Evolutionary conservation across 345 rosid species (phyloP).

Genomic region (Murraya koenigii): DNA sequence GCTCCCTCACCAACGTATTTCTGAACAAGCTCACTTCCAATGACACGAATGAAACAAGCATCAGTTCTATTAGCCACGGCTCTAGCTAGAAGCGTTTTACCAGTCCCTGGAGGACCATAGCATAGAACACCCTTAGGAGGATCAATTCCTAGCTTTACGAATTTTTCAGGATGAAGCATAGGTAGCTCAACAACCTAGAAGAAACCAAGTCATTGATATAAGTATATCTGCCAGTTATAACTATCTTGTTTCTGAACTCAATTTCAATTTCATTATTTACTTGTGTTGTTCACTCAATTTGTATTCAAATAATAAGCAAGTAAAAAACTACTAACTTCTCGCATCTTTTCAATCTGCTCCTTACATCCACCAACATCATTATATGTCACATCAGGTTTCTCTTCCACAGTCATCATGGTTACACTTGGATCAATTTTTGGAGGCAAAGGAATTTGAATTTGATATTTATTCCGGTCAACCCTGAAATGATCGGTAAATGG

Average conservation of each 20-base stretch:
- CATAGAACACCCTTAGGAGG: conserved; percentile 97
- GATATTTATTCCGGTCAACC: conserved; percentile 94
- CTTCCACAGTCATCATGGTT: conserved; percentile 99
- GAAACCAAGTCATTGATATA: neutral
- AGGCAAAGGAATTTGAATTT: conserved; percentile 95
- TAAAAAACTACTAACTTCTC: conserved; percentile 59
- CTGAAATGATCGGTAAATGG: conserved; percentile 38
- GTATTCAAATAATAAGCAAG: neutral
- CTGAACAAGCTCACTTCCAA: conserved; percentile 98
- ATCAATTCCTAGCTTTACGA: conserved; percentile 82
- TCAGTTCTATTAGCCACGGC: conserved; percentile 98
- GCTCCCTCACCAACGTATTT: conserved; percentile 99
- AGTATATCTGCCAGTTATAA: neutral
- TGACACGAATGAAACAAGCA: conserved; percentile 96
- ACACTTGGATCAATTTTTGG: conserved; percentile 99
- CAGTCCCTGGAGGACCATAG: conserved; percentile 97
- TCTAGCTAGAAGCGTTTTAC: conserved; percentile 88
- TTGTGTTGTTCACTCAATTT: neutral
- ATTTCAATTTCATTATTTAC: neutral
- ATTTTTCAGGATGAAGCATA: conserved; percentile 89
- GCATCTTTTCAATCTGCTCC: conserved; percentile 96
- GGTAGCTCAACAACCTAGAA: conserved; percentile 80
- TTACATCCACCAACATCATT: conserved; percentile 98
- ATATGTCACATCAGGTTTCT: conserved; percentile 95
- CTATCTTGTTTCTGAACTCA: neutral